Base-by-base conservation (phyloP, 768 basidiomycete species). In the Paxillus ammoniavirescens region DNA sequence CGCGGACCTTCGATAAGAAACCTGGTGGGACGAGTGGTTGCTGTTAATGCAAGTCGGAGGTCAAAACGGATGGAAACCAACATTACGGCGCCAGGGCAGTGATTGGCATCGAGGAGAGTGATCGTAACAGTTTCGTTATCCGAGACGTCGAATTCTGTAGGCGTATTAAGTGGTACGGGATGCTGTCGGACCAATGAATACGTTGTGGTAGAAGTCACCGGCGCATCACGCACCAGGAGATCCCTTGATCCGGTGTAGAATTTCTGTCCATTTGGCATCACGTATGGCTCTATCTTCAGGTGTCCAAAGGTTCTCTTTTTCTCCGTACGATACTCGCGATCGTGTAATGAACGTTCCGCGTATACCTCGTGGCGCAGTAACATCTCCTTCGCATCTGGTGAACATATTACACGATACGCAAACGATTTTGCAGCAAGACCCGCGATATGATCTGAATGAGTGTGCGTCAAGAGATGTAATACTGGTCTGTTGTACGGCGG, bases 51-150 rank as follows among this genome's bases (percentile, higher is more conserved):
- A 21, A 30, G 21, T 12, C 17, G 30, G 18, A 42, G 41, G 38
- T 23, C 18, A 33, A 6, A 33, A 23, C 0, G 35, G 8, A 40
- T 35, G 10, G 17, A 17, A 28, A 71, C 84, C 26, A 62, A 93
- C 94, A 98, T 96, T 40, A 93, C 87, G 0, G 93, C 87, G 0
- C 95, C 95, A 10, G 93, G 95, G 65, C 94, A 97, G 67, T 98
- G 95, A 63, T 97, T 97, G 0, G 95, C 95, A 62, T 95, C 91
- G 8, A 97, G 69, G 9, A 89, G 77, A 0, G 93, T 95, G 52
- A 97, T 77, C 0, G 77, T 84, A 9, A 96, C 86, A 4, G 65
- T 68, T 59, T 86, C 81, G 8, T 73, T 72, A 21, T 78, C 72
- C 4, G 76, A 79, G 15, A 95, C 66, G 35, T 84, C 81, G 30